phyloP scores from a whole-genome alignment of 1,284 basidiomycete genomes.

The Pulveroboletus sp. region DNA sequence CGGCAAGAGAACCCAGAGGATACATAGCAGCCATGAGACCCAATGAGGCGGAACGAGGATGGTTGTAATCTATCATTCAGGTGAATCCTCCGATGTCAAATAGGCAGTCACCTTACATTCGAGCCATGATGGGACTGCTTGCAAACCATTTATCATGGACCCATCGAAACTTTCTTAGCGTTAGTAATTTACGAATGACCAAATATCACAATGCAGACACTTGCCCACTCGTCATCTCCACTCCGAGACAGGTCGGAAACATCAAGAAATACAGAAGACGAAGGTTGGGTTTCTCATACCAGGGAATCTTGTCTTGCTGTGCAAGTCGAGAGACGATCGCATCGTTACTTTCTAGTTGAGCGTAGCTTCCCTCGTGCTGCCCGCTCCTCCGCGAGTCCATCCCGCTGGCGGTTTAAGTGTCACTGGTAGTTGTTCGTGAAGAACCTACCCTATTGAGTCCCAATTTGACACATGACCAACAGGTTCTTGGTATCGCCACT shows the following conservation, averaged over 20 bases:
- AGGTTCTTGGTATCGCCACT: too few species aligned
- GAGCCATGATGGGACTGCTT: conserved; percentile 12
- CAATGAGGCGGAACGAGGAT: conserved; percentile 8
- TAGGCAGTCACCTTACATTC: not conserved
- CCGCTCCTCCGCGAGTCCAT: not conserved
- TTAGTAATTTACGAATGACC: not conserved
- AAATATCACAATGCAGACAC: conserved; percentile 33
- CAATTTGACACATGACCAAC: too few species aligned
- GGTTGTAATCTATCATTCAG: not conserved
- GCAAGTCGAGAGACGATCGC: conserved; percentile 47
- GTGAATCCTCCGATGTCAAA: not conserved
- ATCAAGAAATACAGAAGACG: conserved; percentile 46
- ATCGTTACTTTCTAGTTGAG: conserved; percentile 29
- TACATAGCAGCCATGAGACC: conserved; percentile 13
- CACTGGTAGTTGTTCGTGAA: too few species aligned
- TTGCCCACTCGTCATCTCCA: conserved; percentile 62
- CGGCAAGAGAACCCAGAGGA: conserved; percentile 6
- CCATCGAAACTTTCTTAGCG: conserved; percentile 12
- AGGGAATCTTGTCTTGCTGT: conserved; percentile 48
- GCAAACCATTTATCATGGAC: conserved; percentile 9
- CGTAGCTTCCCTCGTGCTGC: not conserved
- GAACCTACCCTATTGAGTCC: too few species aligned
- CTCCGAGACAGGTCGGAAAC: conserved; percentile 59
- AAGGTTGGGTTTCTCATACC: conserved; percentile 50
- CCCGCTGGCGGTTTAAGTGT: too few species aligned